Evolutionary conservation across 805 yeast species (phyloP), one percentile per base, ranked within the genome.

Genomic region (Starmerella khaoyaiensis): DNA sequence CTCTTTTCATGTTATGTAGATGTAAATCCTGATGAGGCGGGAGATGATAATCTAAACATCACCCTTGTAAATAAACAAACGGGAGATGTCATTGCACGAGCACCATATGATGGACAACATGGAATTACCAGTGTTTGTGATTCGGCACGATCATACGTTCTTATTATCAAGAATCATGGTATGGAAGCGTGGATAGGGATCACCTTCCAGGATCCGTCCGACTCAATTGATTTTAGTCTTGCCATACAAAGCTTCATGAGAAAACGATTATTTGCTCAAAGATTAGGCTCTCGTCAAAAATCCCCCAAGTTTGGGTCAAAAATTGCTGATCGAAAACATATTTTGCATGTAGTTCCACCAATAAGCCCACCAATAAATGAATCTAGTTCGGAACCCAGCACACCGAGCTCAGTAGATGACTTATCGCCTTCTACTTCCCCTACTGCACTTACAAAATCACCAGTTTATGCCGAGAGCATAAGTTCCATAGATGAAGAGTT

Each of bases 121-220:
- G 62, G 57, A 17, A 51, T 64, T 2, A 50, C 41, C 22, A 50
- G 54, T 17, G 63, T 56, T 3, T 28, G 42, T 11, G 60, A 55
- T 42, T 57, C 61, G 21, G 46, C 57, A 6, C 47, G 60, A 28
- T 54, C 56, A 30, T 67, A 57, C 43, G 62, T 61, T 18, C 50
- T 65, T 5, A 37, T 61, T 6, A 52, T 62, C 21, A 53, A 50
- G n/a, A 54, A 56, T 31, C 50, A 50, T 14, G 52, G 40, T 4
- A 45, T 55, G 38, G 52, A 51, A n/a, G 59, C 67, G 10, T 60
- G 59, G 18, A 47, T 66, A n/a, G 70, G 71, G 4, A 44, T 65
- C 36, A 61, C 61, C 11, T 63, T 65, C 37, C 49, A 46, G 2
- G 61, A 61, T 46, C 44, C 58, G 21, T 34, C 45, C 24, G 54